Percentiles rank a stretch among this genome's conserved stretches.
Evolutionary conservation across 805 yeast species (phyloP).

Genomic region (Saccharomycopsis microspora): DNA sequence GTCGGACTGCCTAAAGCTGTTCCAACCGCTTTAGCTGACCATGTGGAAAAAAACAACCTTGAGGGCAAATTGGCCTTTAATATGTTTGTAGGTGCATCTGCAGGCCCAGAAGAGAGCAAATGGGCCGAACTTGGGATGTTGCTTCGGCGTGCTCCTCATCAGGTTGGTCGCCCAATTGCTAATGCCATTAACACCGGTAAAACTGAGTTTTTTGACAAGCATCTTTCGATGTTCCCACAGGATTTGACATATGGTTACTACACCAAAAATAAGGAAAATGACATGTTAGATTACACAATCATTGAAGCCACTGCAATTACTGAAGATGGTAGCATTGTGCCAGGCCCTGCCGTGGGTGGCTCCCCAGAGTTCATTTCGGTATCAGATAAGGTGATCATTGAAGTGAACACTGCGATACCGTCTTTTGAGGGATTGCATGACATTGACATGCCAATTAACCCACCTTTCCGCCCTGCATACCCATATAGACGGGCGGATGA

Average conservation of each 20-base stretch:
- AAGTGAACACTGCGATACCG: constrained; percentile 87
- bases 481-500: constrained; percentile 73
- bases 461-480: constrained; percentile 85
- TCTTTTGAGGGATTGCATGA: constrained; percentile 96
- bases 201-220: constrained; percentile 89
- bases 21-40: constrained; percentile 79
- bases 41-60: constrained; percentile 78
- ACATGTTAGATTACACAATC: constrained; percentile 73
- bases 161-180: constrained; percentile 94
- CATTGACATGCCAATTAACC: constrained; percentile 82
- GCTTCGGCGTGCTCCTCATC: constrained; percentile 88
- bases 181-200: constrained; percentile 81
- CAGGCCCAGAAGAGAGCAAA: constrained; percentile 91
- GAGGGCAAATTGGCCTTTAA: constrained; percentile 83
- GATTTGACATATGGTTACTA: constrained; percentile 93
- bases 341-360: constrained; percentile 98
- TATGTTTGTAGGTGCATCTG: constrained; percentile 94
- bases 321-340: constrained; percentile 87
- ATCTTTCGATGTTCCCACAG: constrained; percentile 97
- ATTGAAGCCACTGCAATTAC: constrained; percentile 96
- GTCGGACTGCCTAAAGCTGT: constrained; percentile 96
- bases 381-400: constrained; percentile 85
- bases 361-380: constrained; percentile 85
- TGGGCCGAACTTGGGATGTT: constrained; percentile 93
- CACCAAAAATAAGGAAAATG: constrained; percentile 46